These are phyloP conservation scores for Botryotinia narcissicola DNA, from an alignment of 2,329 filamentous ascomycete genomes.

Conservation along the genomic window DNA sequence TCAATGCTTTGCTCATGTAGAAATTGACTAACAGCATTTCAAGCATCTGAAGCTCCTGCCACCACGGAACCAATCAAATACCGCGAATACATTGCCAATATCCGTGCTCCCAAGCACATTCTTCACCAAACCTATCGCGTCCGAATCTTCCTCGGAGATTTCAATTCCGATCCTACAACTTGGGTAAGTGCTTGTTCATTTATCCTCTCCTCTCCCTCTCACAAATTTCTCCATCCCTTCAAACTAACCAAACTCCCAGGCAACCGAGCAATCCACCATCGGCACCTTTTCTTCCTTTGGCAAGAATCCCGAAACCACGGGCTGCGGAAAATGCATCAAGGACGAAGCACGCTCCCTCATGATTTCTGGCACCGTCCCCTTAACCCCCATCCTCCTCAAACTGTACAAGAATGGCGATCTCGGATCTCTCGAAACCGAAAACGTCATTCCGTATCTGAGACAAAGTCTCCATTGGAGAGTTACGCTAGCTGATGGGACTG, in stretches of 20 bases:
- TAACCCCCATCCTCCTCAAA: conserved; percentile 41
- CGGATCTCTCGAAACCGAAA: conserved; percentile 34
- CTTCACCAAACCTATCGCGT: conserved; percentile 40
- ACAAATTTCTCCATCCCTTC: not conserved
- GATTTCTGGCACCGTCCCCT: conserved; percentile 43
- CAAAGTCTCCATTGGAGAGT: conserved; percentile 38
- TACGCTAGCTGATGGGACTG: conserved; percentile 29
- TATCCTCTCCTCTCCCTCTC: not conserved
- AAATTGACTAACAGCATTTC: not conserved
- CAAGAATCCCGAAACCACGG: conserved; percentile 35
- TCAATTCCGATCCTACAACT: conserved; percentile 31
- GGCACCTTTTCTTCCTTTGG: conserved; percentile 43
- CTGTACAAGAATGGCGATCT: conserved; percentile 34
- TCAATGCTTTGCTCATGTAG: too few relatives aligned
- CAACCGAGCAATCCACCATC: conserved; percentile 39
- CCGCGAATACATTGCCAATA: conserved; percentile 40
- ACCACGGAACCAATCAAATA: conserved; percentile 24
- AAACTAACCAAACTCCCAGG: not conserved
- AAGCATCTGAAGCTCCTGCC: not conserved
- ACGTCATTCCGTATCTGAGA: conserved; percentile 38
- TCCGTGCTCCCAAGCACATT: conserved; percentile 40
- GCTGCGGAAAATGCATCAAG: conserved; percentile 39
- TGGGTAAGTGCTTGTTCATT: conserved; percentile 34
- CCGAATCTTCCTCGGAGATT: conserved; percentile 41
- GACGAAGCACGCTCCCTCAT: conserved; percentile 34